Conservation (phyloP, 352 stramenopile genomes). For the Phytophthora uliginosa region DNA sequence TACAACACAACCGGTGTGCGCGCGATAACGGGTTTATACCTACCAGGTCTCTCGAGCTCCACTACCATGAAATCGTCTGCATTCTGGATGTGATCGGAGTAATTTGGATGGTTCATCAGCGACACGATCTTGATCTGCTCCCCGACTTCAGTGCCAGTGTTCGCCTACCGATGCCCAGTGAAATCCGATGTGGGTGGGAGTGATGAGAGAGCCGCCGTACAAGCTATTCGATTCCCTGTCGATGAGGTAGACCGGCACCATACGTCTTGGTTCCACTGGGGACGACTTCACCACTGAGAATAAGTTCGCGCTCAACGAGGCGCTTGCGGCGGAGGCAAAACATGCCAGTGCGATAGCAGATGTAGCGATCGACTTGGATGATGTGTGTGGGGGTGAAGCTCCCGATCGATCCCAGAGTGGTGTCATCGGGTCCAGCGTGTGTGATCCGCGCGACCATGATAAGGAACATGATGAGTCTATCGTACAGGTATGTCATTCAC, state of each 20-base stretch:
- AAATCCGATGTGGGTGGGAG: slow-evolving; percentile 13
- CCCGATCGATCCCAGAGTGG: neutral
- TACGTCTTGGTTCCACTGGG: slow-evolving; percentile 48
- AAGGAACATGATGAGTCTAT: too few relatives aligned
- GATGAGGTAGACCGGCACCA: slow-evolving; percentile 20
- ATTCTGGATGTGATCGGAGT: slow-evolving; percentile 10
- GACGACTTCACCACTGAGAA: slow-evolving; percentile 50
- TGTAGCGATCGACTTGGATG: neutral
- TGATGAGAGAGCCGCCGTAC: slow-evolving; percentile 24
- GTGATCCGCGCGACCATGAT: too few relatives aligned
- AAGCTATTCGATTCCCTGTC: slow-evolving; percentile 10
- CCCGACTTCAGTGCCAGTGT: slow-evolving; percentile 17
- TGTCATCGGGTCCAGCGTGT: too few relatives aligned
- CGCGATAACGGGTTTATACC: slow-evolving; percentile 28
- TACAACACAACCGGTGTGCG: neutral
- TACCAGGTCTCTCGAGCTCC: slow-evolving; percentile 44
- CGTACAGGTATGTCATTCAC: too few relatives aligned
- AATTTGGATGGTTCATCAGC: slow-evolving; percentile 27
- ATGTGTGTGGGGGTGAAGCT: neutral
- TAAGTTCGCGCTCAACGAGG: slow-evolving; percentile 18
- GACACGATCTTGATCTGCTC: slow-evolving; percentile 29
- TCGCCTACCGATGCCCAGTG: slow-evolving; percentile 15
- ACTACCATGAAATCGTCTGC: slow-evolving; percentile 54
- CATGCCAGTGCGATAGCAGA: neutral
- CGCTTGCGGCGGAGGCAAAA: neutral